Conservation (phyloP, 2,329 filamentous ascomycete species). For the Cytospora piceicola region DNA sequence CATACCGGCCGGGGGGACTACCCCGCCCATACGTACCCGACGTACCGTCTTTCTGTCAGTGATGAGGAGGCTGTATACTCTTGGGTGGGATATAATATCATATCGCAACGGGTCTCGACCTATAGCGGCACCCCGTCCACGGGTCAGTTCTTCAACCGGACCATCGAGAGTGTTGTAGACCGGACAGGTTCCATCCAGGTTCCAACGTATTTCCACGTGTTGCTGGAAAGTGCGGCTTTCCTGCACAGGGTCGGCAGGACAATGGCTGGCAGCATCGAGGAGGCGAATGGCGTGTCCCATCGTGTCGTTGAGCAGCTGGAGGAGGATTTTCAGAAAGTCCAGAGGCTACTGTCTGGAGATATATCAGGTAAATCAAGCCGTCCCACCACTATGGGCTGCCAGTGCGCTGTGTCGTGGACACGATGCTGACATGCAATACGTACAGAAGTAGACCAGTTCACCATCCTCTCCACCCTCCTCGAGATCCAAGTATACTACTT, state of each 20-base stretch:
- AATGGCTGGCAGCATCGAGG: conserved; percentile 52
- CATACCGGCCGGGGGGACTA: conserved; percentile 58
- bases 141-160: conserved; percentile 51
- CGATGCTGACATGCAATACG: background rate
- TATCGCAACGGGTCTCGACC: conserved; percentile 50
- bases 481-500: conserved; percentile 60
- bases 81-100: conserved; percentile 58
- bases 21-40: conserved; percentile 51
- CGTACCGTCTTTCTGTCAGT: conserved; percentile 48
- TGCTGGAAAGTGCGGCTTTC: conserved; percentile 56
- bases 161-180: conserved; percentile 51
- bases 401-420: background rate
- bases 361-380: conserved; percentile 47
- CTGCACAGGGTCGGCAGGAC: conserved; percentile 53
- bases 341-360: conserved; percentile 49
- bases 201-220: conserved; percentile 49
- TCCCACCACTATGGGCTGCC: too few species aligned
- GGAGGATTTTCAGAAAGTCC: conserved; percentile 55
- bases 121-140: conserved; percentile 52
- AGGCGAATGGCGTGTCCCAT: conserved; percentile 50
- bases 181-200: conserved; percentile 45
- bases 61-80: conserved; percentile 58
- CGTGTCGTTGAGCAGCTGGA: conserved; percentile 53
- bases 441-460: conserved; percentile 53
- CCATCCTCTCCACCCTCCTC: conserved; percentile 53